phyloP scores from a whole-genome alignment of 257 asterid genomes.

The Jacaranda mimosifolia region DNA sequence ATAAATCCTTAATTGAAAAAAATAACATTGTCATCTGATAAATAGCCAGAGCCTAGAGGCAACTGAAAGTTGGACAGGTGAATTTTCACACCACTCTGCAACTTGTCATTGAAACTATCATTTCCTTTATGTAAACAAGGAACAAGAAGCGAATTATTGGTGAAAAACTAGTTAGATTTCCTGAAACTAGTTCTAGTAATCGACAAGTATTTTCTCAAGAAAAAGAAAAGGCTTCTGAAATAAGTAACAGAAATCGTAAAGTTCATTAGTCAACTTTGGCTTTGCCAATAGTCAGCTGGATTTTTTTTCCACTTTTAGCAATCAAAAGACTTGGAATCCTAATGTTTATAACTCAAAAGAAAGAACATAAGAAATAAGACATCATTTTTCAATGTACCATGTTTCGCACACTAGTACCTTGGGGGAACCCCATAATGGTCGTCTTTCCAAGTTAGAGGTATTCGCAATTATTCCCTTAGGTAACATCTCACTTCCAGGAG shows the following conservation, averaged over 20 bases:
- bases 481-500: slow-evolving; percentile 75
- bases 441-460: slow-evolving; percentile 76
- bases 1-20: not conserved
- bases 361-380: not conserved
- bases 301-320: not conserved
- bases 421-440: slow-evolving; percentile 90
- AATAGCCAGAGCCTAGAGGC: no score
- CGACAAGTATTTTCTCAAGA: not conserved
- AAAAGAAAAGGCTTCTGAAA: not conserved
- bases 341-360: not conserved
- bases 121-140: not conserved
- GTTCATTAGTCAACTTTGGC: not conserved
- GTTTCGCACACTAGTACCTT: slow-evolving; percentile 51
- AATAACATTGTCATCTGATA: no score
- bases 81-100: not conserved
- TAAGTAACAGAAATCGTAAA: not conserved
- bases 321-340: not conserved
- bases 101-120: not conserved
- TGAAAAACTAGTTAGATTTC: not conserved
- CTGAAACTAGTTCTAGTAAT: not conserved
- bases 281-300: not conserved
- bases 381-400: not conserved
- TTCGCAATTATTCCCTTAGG: slow-evolving; percentile 74
- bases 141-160: not conserved
- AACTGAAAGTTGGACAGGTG: not conserved